Evolutionary conservation across 257 asterid species (phyloP).

Genomic region (Solanum sitiens): DNA sequence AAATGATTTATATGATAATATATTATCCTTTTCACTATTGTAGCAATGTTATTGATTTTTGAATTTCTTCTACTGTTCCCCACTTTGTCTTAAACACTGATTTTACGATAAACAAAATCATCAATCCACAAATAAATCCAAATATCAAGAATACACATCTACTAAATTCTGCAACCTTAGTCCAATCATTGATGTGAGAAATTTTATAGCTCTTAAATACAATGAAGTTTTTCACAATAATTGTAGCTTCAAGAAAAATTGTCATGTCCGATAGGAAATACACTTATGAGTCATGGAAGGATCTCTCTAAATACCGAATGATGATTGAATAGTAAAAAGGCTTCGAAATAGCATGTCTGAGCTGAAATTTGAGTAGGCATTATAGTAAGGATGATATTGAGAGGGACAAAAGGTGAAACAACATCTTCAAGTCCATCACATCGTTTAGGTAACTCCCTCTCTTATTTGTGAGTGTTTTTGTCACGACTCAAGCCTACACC

Average conservation of each 20-base stretch:
- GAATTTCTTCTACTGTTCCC: no score
- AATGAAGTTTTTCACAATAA: neutral
- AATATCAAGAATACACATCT: no score
- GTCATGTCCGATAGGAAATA: neutral
- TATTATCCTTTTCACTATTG: no score
- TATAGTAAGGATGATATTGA: neutral
- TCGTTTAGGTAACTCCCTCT: neutral
- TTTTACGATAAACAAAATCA: no score
- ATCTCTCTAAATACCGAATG: neutral
- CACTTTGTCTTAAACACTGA: no score
- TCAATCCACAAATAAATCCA: no score
- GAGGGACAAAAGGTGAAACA: neutral
- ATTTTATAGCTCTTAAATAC: neutral
- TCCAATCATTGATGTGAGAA: no score
- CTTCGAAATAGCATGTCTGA: neutral
- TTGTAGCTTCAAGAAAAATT: neutral
- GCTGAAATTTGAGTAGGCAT: neutral
- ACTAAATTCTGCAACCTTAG: no score
- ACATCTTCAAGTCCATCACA: neutral
- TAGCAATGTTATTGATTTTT: no score
- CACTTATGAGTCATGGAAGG: neutral
- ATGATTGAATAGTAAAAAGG: neutral
- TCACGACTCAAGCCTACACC: no score
- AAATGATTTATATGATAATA: no score
- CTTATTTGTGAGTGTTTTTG: neutral